Percentiles rank a stretch among this genome's conserved stretches.
phyloP scores from a whole-genome alignment of 441 rosid genomes.

The Bocquillonia castaneifolia region DNA sequence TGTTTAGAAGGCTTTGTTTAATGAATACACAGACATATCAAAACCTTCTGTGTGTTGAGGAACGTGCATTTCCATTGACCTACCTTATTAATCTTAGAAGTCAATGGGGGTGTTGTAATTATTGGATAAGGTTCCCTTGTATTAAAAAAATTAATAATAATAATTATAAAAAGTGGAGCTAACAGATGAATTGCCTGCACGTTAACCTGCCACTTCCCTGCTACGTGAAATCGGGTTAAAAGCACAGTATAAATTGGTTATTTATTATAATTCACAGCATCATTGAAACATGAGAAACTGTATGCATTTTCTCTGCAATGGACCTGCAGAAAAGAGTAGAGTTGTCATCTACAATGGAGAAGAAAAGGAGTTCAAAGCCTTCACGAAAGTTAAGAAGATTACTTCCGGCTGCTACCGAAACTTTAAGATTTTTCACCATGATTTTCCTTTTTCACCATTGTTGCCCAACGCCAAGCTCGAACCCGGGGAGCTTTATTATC shows the following conservation, averaged over 20 bases:
- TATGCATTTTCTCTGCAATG: conserved; percentile 21
- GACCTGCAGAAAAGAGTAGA: conserved; percentile 20
- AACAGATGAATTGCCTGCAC: conserved; percentile 39
- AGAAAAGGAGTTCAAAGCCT: conserved; percentile 27
- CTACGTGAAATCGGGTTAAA: conserved; percentile 18
- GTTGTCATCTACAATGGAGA: conserved; percentile 25
- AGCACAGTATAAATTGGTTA: conserved; percentile 14
- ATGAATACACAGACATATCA: no score
- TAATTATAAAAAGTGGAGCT: neutral
- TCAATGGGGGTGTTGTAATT: no score
- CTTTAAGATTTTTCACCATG: conserved; percentile 23
- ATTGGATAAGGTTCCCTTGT: neutral
- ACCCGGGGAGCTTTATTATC: conserved; percentile 26
- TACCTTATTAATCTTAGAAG: no score
- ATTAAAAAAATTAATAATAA: neutral
- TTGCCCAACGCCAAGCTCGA: conserved; percentile 22
- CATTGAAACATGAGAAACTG: conserved; percentile 41
- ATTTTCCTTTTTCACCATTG: conserved; percentile 24
- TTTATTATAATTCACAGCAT: conserved; percentile 1
- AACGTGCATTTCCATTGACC: conserved; percentile 15
- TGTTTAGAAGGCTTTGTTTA: no score
- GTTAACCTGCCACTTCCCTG: conserved; percentile 23
- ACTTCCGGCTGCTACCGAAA: conserved; percentile 20
- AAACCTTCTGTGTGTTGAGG: neutral
- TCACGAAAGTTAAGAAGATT: conserved; percentile 22